Evolutionary conservation across 495 filamentous ascomycete genomes (phyloP), one percentile per base, ranked within the genome.

Genomic region (Aspergillus affinis): DNA sequence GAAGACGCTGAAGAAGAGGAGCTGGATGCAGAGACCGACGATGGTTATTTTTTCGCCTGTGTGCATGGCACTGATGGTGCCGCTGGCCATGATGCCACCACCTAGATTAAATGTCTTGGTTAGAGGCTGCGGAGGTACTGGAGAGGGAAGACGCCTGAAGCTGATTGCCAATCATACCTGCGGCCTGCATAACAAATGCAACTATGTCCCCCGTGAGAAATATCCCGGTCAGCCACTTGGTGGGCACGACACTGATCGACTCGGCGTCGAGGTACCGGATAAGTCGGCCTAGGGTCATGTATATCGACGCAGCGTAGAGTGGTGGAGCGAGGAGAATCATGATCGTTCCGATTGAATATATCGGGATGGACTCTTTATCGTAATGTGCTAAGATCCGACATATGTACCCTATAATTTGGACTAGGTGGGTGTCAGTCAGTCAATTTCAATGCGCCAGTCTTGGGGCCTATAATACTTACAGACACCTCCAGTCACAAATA

Each of bases 321-420:
- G 78, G 78, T 9, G 81, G 82, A 2, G 81, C 78, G 20, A 84
- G 63, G 6, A 74, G 70, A 47, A 78, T 73, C 32, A 80, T 58
- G 6, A 78, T 57, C 5, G 75, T 69, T 54, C 78, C 72, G 12
- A 80, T 54, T 13, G 75, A 69, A 57, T 77, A 72, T 19, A 76
- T 48, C 18, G 71, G 29, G 13, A 72, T 53, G 10, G 67, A 65
- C 56, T 55, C 32, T 49, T 70, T 65, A 52, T 69, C 55, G 54
- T 61, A 58, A 6, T 75, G 71, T 17, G 72, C 66, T 7, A 82
- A 58, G 8, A 74, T 63, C 27, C 86, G 81, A 45, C 78, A 83
- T 32, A 82, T 66, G 61, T 88, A 88, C n/a, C 86, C 86, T 9
- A 84, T 62, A 0, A 80, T 62, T 66, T 89, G 84, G 69, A 86